phyloP scores from a whole-genome alignment of 1,284 basidiomycete species.

The Moniliophthora roreri region DNA sequence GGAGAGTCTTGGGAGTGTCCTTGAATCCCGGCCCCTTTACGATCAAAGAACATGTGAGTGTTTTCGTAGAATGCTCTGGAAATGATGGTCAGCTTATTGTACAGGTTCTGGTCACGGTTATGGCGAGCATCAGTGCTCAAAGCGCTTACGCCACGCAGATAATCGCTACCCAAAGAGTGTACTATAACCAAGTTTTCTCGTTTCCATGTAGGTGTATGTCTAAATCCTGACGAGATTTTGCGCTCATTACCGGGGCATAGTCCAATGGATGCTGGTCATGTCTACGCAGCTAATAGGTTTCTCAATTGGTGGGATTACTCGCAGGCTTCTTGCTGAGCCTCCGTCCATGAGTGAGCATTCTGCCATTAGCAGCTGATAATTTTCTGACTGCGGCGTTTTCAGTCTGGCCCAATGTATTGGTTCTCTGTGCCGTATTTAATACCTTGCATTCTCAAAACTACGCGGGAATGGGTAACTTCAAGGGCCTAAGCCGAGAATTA shows the following conservation, averaged over 20 bases:
- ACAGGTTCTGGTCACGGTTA: conserved; percentile 58
- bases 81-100: conserved; percentile 1
- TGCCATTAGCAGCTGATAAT: neutral
- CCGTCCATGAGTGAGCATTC: conserved; percentile 65
- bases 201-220: conserved; percentile 30
- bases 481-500: conserved; percentile 12
- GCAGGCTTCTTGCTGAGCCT: conserved; percentile 71
- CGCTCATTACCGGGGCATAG: conserved; percentile 15
- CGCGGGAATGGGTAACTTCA: conserved; percentile 12
- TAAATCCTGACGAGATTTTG: neutral
- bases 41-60: conserved; percentile 68
- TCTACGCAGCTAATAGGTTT: conserved; percentile 71
- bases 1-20: conserved; percentile 44
- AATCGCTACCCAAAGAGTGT: conserved; percentile 61
- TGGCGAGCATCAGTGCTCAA: conserved; percentile 63
- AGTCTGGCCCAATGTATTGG: conserved; percentile 82
- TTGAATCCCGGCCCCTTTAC: conserved; percentile 77
- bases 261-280: conserved; percentile 60
- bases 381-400: conserved; percentile 8
- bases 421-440: conserved; percentile 78
- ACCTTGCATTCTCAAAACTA: conserved; percentile 56
- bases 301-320: conserved; percentile 62
- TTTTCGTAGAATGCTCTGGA: neutral
- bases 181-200: conserved; percentile 40
- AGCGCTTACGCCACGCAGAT: conserved; percentile 68